Evolutionary conservation across 441 rosid genomes (phyloP).

Genomic region (Adansonia madagascariensis): DNA sequence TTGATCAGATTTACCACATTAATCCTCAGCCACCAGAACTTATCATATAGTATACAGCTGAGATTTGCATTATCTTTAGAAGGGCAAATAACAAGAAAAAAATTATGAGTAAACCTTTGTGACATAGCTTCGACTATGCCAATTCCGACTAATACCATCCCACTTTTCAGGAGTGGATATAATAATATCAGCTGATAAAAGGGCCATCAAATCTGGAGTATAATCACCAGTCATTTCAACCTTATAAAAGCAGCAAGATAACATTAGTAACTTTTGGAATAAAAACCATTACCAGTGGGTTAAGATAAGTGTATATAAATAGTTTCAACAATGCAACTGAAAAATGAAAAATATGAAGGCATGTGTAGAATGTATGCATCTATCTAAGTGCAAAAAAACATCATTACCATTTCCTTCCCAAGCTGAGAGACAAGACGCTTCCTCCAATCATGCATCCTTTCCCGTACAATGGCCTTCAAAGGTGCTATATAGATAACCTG

Average conservation of each 20-base stretch:
- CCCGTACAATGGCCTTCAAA: conserved; percentile 98
- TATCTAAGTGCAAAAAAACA: conserved; percentile 26
- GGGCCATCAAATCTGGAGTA: conserved; percentile 97
- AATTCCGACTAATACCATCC: conserved; percentile 99
- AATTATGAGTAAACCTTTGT: conserved; percentile 62
- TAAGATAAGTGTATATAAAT: neutral
- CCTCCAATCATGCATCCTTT: conserved; percentile 98
- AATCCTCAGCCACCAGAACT: conserved; percentile 20
- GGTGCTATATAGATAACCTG: conserved; percentile 99
- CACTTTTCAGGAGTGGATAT: conserved; percentile 99
- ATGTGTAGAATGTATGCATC: conserved; percentile 17
- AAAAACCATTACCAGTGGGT: neutral
- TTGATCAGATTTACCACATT: conserved; percentile 35
- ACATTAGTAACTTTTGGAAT: conserved; percentile 6
- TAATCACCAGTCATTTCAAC: conserved; percentile 99
- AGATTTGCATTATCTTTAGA: conserved; percentile 5
- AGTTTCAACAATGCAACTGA: conserved; percentile 13
- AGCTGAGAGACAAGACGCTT: conserved; percentile 84
- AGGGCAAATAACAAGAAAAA: conserved; percentile 26
- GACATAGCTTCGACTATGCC: conserved; percentile 98
- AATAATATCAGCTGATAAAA: conserved; percentile 96
- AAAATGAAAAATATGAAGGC: neutral
- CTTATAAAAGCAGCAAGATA: conserved; percentile 42
- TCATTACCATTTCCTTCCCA: conserved; percentile 86
- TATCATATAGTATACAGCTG: conserved; percentile 8